Evolutionary conservation across 768 basidiomycete species (phyloP).

Genomic region (Termitomyces sp.): DNA sequence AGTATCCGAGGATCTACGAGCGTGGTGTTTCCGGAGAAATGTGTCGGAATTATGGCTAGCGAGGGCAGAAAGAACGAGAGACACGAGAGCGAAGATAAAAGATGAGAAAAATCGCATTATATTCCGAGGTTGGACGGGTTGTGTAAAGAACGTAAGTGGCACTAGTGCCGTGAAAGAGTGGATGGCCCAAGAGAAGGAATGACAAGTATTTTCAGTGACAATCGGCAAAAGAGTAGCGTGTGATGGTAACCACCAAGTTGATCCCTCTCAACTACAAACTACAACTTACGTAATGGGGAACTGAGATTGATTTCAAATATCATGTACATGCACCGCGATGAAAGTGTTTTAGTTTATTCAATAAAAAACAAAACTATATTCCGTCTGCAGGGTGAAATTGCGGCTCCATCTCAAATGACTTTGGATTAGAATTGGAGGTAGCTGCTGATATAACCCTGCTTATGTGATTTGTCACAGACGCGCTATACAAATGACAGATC

Average conservation of each 20-base stretch:
- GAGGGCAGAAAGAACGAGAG: constrained; percentile 9
- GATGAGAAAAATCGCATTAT: constrained; percentile 14
- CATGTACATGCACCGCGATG: neutral
- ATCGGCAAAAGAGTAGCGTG: neutral
- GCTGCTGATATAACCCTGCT: neutral
- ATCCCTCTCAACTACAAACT: neutral
- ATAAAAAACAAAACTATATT: neutral
- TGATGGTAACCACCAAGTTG: neutral
- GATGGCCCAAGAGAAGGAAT: neutral
- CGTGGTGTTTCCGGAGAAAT: constrained; percentile 8
- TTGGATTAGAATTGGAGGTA: too few species aligned
- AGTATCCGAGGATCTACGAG: neutral
- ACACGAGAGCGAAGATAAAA: constrained; percentile 9
- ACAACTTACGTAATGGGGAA: neutral
- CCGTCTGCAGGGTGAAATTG: neutral
- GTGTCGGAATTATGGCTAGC: constrained; percentile 8
- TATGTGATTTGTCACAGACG: neutral
- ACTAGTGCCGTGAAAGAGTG: constrained; percentile 4
- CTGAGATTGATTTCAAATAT: neutral
- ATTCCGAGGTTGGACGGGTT: neutral
- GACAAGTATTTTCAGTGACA: neutral
- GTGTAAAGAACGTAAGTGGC: constrained; percentile 14
- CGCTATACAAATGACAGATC: too few species aligned
- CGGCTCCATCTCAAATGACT: neutral
- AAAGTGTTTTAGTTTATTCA: neutral